A percentile compares a stretch with the other conserved stretches of the same genome.
These are phyloP conservation scores for Xylaria longipes DNA, from an alignment of 495 filamentous ascomycete species.

Conservation along the genomic window DNA sequence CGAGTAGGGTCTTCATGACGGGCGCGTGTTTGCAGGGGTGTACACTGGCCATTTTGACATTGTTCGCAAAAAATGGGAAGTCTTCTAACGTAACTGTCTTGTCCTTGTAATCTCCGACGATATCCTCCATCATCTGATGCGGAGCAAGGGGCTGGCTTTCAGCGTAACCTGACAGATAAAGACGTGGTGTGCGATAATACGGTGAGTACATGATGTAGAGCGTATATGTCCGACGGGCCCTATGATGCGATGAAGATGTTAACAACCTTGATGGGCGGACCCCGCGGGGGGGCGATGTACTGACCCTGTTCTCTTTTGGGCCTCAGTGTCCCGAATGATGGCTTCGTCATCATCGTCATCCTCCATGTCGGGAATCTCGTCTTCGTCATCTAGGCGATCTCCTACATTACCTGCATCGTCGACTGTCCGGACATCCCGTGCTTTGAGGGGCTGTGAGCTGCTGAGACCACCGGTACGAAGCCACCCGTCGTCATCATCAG, in stretches of 20 bases:
- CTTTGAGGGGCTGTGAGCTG: slow-evolving; percentile 74
- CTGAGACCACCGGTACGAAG: slow-evolving; percentile 79
- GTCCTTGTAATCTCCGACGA: slow-evolving; percentile 98
- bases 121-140: slow-evolving; percentile 97
- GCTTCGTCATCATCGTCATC: slow-evolving; percentile 98
- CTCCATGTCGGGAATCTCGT: slow-evolving; percentile 97
- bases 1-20: slow-evolving; percentile 97
- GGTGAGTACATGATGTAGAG: slow-evolving; percentile 98
- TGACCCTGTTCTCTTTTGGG: slow-evolving; percentile 69
- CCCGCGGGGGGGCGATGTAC: slow-evolving; percentile 37
- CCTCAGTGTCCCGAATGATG: slow-evolving; percentile 82
- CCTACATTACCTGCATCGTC: slow-evolving; percentile 82
- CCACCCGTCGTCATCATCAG: slow-evolving; percentile 86
- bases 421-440: slow-evolving; percentile 81
- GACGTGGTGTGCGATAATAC: slow-evolving; percentile 94
- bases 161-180: slow-evolving; percentile 95
- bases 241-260: slow-evolving; percentile 42
- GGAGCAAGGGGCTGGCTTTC: slow-evolving; percentile 84
- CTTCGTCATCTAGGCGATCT: slow-evolving; percentile 73
- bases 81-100: slow-evolving; percentile 99
- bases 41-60: slow-evolving; percentile 92
- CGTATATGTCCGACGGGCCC: slow-evolving; percentile 87
- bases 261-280: neutral
- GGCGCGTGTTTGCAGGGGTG: slow-evolving; percentile 92
- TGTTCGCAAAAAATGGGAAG: slow-evolving; percentile 86